These are phyloP conservation scores for Mycena alexandri DNA, from an alignment of 768 basidiomycete genomes.

Conservation along the genomic window DNA sequence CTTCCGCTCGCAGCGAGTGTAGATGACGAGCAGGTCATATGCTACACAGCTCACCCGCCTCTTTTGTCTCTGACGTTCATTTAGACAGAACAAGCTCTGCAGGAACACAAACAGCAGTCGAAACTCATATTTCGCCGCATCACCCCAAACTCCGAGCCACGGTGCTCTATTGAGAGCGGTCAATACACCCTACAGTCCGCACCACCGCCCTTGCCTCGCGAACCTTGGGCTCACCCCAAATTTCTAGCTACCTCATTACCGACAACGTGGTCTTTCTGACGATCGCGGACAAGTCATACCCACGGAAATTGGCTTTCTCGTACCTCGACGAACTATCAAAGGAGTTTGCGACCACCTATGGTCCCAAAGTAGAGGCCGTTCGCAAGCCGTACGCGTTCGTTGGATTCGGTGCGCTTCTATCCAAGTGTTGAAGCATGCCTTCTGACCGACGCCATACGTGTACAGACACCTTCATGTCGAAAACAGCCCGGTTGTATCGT, in stretches of 20 bases:
- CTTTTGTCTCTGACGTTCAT: slow-evolving; percentile 33
- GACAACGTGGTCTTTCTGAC: slow-evolving; percentile 96
- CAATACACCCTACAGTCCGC: slow-evolving; percentile 95
- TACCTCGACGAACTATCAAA: slow-evolving; percentile 97
- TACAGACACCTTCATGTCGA: slow-evolving; percentile 98
- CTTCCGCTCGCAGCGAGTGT: slow-evolving; percentile 95
- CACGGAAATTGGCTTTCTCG: slow-evolving; percentile 96
- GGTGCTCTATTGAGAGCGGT: slow-evolving; percentile 97
- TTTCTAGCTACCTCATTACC: slow-evolving; percentile 88
- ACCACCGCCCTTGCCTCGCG: not conserved
- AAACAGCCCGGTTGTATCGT: slow-evolving; percentile 94
- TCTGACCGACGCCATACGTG: slow-evolving; percentile 9
- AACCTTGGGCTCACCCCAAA: slow-evolving; percentile 4
- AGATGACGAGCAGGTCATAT: slow-evolving; percentile 91
- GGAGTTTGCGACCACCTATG: slow-evolving; percentile 94
- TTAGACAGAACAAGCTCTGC: slow-evolving; percentile 92
- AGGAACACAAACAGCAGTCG: slow-evolving; percentile 98
- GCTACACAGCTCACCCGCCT: slow-evolving; percentile 34
- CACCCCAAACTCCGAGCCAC: slow-evolving; percentile 93
- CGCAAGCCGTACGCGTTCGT: slow-evolving; percentile 99
- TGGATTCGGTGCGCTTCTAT: slow-evolving; percentile 83
- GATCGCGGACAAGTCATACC: slow-evolving; percentile 97
- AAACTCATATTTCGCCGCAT: slow-evolving; percentile 97
- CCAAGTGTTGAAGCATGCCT: slow-evolving; percentile 12
- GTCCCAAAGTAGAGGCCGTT: slow-evolving; percentile 90